Evolutionary conservation across 441 rosid genomes (phyloP).

Genomic region (Jatropha multifida): DNA sequence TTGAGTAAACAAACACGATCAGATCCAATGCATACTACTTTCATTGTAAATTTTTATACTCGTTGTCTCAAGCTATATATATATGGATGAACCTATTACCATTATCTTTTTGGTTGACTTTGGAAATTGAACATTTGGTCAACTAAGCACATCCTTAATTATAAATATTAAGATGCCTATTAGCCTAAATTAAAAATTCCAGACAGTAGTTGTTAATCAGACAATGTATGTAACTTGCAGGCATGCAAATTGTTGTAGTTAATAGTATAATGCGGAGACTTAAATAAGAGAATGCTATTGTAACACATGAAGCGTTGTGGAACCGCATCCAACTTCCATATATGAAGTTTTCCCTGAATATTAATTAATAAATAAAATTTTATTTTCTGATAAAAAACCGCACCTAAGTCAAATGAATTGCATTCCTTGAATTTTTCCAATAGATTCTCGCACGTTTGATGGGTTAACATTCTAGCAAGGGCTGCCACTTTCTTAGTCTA

Average conservation of each 20-base stretch:
- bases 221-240: not conserved
- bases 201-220: not conserved
- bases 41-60: not conserved
- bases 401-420: no score
- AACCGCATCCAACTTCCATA: not conserved
- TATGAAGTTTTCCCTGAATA: not conserved
- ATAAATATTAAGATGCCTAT: no score
- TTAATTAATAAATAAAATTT: no score
- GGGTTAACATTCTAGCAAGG: not conserved
- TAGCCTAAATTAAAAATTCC: not conserved
- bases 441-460: not conserved
- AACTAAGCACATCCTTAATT: not conserved
- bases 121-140: constrained; percentile 15
- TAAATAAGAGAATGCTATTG: not conserved
- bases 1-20: not conserved
- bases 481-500: not conserved
- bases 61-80: not conserved
- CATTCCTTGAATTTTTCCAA: not conserved
- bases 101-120: constrained; percentile 29
- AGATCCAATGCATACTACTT: constrained; percentile 27
- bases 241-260: constrained; percentile 7
- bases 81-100: constrained; percentile 7
- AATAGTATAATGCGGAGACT: not conserved
- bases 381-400: no score
- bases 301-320: not conserved